phyloP scores from a whole-genome alignment of 2,329 filamentous ascomycete species.

The Pseudogymnoascus sp. region DNA sequence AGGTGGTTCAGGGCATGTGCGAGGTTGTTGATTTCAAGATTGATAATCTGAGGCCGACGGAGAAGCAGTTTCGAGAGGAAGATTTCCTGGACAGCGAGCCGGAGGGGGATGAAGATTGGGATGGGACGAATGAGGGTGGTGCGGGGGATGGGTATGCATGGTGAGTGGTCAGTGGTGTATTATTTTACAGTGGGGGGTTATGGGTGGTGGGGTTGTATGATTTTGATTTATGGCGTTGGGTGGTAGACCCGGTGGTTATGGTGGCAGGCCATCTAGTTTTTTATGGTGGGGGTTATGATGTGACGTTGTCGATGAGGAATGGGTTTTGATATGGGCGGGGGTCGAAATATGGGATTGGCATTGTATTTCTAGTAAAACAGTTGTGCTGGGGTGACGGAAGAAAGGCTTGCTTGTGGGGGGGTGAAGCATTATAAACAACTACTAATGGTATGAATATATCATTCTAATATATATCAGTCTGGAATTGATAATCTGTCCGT shows the following conservation, averaged over 20 bases:
- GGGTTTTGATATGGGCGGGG: no score
- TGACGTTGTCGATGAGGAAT: not conserved
- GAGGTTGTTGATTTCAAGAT: constrained; percentile 61
- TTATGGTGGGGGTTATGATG: not conserved
- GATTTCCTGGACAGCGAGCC: constrained; percentile 57
- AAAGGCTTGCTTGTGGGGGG: not conserved
- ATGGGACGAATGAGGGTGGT: constrained; percentile 22
- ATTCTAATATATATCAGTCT: no score
- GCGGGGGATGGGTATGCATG: constrained; percentile 5
- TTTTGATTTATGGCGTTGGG: not conserved
- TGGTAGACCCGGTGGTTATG: not conserved
- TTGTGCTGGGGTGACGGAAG: not conserved
- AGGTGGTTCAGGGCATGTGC: constrained; percentile 58
- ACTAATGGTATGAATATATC: not conserved
- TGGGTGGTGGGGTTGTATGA: not conserved
- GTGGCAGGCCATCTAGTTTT: not conserved
- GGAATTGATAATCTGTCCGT: no score
- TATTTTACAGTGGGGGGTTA: not conserved
- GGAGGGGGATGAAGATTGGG: constrained; percentile 48
- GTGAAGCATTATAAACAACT: not conserved
- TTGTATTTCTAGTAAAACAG: not conserved
- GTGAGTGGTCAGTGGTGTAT: constrained; percentile 9
- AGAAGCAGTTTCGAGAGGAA: constrained; percentile 58
- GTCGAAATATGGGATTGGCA: not conserved
- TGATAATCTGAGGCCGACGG: constrained; percentile 66